Evolutionary conservation across 2,329 filamentous ascomycete species (phyloP).

Genomic region (Penicillium sp.): DNA sequence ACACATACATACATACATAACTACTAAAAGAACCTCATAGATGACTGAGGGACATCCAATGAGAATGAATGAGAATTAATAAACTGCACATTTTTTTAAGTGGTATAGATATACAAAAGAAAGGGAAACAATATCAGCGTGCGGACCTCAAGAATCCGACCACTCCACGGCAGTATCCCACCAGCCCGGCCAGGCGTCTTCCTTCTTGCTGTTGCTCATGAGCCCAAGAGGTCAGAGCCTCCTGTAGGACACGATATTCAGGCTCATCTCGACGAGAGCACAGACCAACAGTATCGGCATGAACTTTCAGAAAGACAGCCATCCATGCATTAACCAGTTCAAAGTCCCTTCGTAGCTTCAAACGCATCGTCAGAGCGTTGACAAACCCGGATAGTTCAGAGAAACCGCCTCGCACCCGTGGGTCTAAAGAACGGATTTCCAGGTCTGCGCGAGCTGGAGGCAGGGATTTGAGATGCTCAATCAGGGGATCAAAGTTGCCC

Average conservation of each 20-base stretch:
- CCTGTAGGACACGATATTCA: conserved; percentile 46
- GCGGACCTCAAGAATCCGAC: conserved; percentile 69
- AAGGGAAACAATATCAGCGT: conserved; percentile 22
- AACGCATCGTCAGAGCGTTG: conserved; percentile 65
- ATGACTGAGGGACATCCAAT: too few species aligned
- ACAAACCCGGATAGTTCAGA: conserved; percentile 78
- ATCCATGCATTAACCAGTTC: conserved; percentile 97
- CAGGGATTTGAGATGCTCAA: conserved; percentile 73
- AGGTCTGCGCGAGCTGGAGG: conserved; percentile 82
- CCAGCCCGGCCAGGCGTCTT: conserved; percentile 65
- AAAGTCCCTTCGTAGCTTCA: conserved; percentile 71
- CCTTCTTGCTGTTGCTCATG: conserved; percentile 66
- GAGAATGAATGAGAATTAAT: background rate
- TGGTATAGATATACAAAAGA: background rate
- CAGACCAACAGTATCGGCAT: conserved; percentile 56
- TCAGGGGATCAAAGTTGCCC: conserved; percentile 61
- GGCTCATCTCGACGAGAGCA: conserved; percentile 46
- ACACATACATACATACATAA: too few species aligned
- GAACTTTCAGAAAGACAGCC: conserved; percentile 81
- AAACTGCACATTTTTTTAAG: background rate
- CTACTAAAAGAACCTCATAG: too few species aligned
- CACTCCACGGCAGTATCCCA: conserved; percentile 83
- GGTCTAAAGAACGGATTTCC: conserved; percentile 74
- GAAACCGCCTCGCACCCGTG: conserved; percentile 39
- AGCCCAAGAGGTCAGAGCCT: conserved; percentile 64